Base-by-base conservation (phyloP, 148 eudicot genomes). In the Tetragonia tetragonoides region DNA sequence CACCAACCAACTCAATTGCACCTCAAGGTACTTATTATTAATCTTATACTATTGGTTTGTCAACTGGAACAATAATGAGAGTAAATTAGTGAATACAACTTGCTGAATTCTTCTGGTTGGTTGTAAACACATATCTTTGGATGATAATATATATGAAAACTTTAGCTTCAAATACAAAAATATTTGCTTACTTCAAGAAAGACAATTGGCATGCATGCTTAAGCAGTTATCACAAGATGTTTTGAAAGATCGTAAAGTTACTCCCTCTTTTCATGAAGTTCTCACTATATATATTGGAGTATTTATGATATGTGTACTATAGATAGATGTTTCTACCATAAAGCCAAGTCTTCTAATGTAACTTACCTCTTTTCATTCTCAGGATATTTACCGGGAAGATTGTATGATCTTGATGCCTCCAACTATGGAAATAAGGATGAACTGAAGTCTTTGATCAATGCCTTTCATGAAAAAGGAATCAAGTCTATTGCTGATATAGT, bases 401-500 rank as follows among this genome's bases (percentile, higher is more conserved):
- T 42, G 11, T 68, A 68, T 44, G 72, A 68, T 68, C 53, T 68
- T 7, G 54, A 42, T 44, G 72, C 72, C 16, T 68, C 72, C 10
- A 42, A 42, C n/a, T 68, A 68, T 23, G 72, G 72, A 18, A 40
- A 68, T 68, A 54, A 78, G 18, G 74, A 3, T 0, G 76, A 90
- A 64, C 74, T 90, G 7, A 82, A 83, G 66, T 2, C 82, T 5
- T 65, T 88, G n/a, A 85, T 90, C 23, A 79, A 78, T 39, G 81
- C 88, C 6, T 79, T 88, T 20, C 79, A 84, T 11, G 72, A 77
- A 77, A 86, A 78, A 67, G 89, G 89, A 5, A 85, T 90, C 38
- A 90, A 88, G 61, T 71, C 78, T 11, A 17, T 90, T 18, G 93
- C 91, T 3, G 93, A 90, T 77, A 84, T 90, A 38, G 93, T 90